Percentiles rank a stretch among this genome's conserved stretches.
Evolutionary conservation across 2,329 filamentous ascomycete genomes (phyloP).

Genomic region (Aphanoascus verrucosus): DNA sequence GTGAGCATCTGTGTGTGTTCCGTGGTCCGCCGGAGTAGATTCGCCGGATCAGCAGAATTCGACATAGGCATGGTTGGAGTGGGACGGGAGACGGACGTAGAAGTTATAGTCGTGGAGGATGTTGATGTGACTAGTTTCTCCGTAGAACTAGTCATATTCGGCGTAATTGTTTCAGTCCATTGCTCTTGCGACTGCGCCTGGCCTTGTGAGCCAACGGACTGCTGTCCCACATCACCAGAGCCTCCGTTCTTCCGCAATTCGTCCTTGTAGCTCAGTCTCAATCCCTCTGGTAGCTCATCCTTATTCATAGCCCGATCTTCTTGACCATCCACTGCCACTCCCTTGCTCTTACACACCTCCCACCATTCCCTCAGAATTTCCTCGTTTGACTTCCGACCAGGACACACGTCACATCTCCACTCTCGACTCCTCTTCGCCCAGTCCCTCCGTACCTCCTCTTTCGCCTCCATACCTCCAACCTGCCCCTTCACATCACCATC

Average conservation of each 20-base stretch:
- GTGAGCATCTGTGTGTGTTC: background rate
- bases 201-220: background rate
- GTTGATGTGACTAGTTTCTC: background rate
- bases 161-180: background rate
- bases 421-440: constrained; percentile 56
- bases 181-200: background rate
- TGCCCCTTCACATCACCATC: constrained; percentile 80
- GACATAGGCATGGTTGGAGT: background rate
- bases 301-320: constrained; percentile 23
- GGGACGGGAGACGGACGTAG: background rate
- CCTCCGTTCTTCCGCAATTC: constrained; percentile 25
- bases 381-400: constrained; percentile 50
- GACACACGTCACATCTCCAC: constrained; percentile 61
- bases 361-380: constrained; percentile 65
- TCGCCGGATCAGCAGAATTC: background rate
- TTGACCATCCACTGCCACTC: constrained; percentile 32
- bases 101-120: background rate
- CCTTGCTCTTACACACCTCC: constrained; percentile 42
- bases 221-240: background rate
- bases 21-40: background rate
- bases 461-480: constrained; percentile 76
- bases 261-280: constrained; percentile 31
- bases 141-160: background rate
- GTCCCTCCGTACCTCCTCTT: constrained; percentile 52
- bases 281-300: constrained; percentile 42